A percentile compares a stretch with the other conserved stretches of the same genome.
These are phyloP conservation scores for Ormosia semicastrata DNA, from an alignment of 306 rosid species.

Conservation along the genomic window DNA sequence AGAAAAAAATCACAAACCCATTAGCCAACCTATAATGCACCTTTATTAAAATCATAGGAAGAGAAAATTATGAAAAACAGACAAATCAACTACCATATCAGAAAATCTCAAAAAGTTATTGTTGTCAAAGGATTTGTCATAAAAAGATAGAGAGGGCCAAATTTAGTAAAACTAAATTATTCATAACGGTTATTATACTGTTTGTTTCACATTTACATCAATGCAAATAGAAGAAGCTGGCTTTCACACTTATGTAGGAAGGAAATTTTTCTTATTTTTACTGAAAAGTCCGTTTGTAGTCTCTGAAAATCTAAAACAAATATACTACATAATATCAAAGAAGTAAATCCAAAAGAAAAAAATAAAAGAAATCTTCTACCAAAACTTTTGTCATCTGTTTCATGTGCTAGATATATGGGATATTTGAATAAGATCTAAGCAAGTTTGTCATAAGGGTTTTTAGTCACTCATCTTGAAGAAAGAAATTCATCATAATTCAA, in stretches of 20 bases:
- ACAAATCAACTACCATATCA: background rate
- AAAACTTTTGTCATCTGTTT: background rate
- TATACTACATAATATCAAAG: background rate
- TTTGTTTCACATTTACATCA: background rate
- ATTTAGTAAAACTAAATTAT: background rate
- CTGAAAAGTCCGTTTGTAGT: background rate
- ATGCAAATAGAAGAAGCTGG: background rate
- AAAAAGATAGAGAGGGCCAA: background rate
- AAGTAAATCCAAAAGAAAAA: too few relatives aligned
- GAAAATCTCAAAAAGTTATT: conserved; percentile 9
- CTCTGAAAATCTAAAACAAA: background rate
- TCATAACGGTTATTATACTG: too few relatives aligned
- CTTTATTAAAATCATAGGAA: background rate
- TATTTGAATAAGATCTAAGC: background rate
- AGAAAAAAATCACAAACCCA: too few relatives aligned
- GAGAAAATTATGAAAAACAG: background rate
- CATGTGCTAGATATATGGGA: background rate
- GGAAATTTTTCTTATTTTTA: background rate
- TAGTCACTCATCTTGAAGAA: too few relatives aligned
- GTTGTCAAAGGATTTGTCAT: background rate
- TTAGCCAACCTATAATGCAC: background rate
- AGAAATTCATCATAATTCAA: too few relatives aligned
- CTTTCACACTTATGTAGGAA: background rate
- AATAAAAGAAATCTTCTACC: background rate
- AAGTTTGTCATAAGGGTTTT: background rate